Conservation (phyloP, 331 rosid genomes). For the Acacia concinna region DNA sequence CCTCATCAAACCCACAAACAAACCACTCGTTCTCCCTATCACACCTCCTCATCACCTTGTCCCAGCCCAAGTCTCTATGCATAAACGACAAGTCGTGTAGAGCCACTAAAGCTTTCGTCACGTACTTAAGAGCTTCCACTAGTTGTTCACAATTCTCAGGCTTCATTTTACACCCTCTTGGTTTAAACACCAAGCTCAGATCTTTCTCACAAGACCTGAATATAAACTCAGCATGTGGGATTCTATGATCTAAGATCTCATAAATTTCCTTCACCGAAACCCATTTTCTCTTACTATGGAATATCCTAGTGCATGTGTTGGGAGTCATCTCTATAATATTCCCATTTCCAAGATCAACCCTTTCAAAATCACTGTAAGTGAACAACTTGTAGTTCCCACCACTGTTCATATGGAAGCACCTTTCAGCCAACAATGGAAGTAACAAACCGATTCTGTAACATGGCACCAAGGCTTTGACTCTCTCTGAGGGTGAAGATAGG, state of each 20-base stretch:
- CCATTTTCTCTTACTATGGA: constrained; percentile 56
- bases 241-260: constrained; percentile 70
- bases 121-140: constrained; percentile 72
- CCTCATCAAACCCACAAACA: constrained; percentile 78
- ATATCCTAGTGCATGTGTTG: constrained; percentile 57
- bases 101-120: constrained; percentile 87
- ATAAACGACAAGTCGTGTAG: constrained; percentile 88
- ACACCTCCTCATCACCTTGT: constrained; percentile 59
- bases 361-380: constrained; percentile 70
- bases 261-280: constrained; percentile 72
- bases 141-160: constrained; percentile 58
- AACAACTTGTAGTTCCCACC: constrained; percentile 19
- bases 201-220: constrained; percentile 44
- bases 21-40: constrained; percentile 77
- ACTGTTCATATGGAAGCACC: constrained; percentile 35
- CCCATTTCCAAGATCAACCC: constrained; percentile 56
- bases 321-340: constrained; percentile 66
- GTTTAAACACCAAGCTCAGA: constrained; percentile 57
- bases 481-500: constrained; percentile 50
- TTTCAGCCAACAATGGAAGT: constrained; percentile 57
- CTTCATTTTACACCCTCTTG: constrained; percentile 61
- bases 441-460: constrained; percentile 63
- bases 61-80: constrained; percentile 89
- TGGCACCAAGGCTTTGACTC: constrained; percentile 68
- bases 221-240: constrained; percentile 77